Conservation (phyloP, 2,329 filamentous ascomycete species). For the Xylariaceae sp. region DNA sequence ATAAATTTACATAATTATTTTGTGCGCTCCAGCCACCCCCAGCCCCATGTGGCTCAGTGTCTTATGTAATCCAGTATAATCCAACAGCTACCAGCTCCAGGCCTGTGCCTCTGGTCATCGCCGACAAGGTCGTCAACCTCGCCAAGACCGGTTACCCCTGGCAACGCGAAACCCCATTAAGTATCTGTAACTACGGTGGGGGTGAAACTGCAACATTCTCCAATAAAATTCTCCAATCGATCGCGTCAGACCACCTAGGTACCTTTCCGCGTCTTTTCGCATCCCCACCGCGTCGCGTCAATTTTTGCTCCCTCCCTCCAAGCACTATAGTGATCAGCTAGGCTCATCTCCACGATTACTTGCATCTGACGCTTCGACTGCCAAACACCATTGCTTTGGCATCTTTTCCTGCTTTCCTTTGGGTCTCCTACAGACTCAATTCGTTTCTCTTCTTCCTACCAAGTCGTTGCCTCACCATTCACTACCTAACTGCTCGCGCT, state of each 20-base stretch:
- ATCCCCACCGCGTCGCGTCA: constrained; percentile 2
- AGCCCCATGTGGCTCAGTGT: no score
- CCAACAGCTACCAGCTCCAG: no score
- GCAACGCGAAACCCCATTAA: not conserved
- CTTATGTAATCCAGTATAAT: no score
- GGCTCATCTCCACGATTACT: not conserved
- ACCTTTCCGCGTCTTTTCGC: not conserved
- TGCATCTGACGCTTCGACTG: not conserved
- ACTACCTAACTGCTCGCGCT: not conserved
- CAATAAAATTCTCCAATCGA: not conserved
- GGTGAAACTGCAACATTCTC: not conserved
- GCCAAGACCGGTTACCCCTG: constrained; percentile 3
- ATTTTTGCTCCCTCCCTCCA: constrained; percentile 1
- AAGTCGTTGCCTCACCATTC: constrained; percentile 1
- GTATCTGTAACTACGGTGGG: constrained; percentile 10
- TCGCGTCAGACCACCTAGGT: not conserved
- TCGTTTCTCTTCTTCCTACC: not conserved
- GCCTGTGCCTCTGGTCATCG: constrained; percentile 1
- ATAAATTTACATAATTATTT: no score
- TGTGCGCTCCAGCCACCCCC: no score
- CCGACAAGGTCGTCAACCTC: constrained; percentile 12
- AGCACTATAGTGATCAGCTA: not conserved
- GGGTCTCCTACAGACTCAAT: not conserved
- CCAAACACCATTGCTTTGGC: not conserved
- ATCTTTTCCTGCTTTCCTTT: not conserved